Evolutionary conservation across 495 filamentous ascomycete species (phyloP).

Genomic region (Sabuloglossum arenarium): DNA sequence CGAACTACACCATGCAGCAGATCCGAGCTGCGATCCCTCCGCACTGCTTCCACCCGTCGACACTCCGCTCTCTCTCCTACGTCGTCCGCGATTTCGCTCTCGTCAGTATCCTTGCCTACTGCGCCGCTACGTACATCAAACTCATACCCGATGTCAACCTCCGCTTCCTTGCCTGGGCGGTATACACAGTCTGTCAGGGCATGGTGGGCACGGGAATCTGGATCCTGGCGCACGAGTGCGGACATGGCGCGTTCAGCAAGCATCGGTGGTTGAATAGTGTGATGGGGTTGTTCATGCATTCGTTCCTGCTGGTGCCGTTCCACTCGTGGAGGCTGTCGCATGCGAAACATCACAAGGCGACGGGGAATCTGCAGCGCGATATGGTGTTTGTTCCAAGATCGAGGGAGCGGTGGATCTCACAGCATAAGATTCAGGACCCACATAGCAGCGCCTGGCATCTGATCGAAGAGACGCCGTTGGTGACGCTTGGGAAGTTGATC

Average conservation of each 20-base stretch:
- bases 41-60: constrained; percentile 61
- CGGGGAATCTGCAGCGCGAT: constrained; percentile 84
- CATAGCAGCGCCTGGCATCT: constrained; percentile 25
- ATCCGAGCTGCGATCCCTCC: constrained; percentile 65
- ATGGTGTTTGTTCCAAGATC: constrained; percentile 94
- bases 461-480: constrained; percentile 83
- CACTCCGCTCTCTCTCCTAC: constrained; percentile 37
- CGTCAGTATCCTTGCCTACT: constrained; percentile 41
- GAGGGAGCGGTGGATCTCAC: constrained; percentile 57
- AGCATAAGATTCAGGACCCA: constrained; percentile 12
- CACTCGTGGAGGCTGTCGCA: constrained; percentile 90
- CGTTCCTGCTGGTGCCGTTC: constrained; percentile 63
- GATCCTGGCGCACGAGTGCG: constrained; percentile 77
- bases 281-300: constrained; percentile 25
- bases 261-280: background rate
- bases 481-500: constrained; percentile 48
- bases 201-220: constrained; percentile 62
- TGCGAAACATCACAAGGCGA: constrained; percentile 90
- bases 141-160: constrained; percentile 31
- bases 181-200: constrained; percentile 55
- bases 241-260: constrained; percentile 33
- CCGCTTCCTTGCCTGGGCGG: constrained; percentile 37
- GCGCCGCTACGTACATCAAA: constrained; percentile 41
- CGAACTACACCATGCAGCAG: constrained; percentile 61
- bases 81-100: constrained; percentile 47